Conservation (phyloP, 2,329 filamentous ascomycete genomes). For the Diplodia corticola region DNA sequence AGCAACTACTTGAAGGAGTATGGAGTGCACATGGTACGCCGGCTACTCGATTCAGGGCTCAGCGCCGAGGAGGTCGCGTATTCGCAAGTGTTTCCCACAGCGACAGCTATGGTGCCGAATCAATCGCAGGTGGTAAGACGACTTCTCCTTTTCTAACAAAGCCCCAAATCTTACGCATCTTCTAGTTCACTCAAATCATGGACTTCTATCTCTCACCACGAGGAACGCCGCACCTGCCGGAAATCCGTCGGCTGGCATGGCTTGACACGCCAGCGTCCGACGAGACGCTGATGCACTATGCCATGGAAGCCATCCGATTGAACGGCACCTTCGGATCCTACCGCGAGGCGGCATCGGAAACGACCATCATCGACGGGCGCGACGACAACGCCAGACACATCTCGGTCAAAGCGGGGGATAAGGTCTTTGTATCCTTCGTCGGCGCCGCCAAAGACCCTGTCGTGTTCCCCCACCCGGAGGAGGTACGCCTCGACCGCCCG, state of each 20-base stretch:
- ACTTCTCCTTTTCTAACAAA: background rate
- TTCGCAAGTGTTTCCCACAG: conserved; percentile 68
- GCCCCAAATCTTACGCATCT: background rate
- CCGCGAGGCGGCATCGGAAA: conserved; percentile 53
- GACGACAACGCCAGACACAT: conserved; percentile 39
- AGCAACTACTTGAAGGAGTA: conserved; percentile 58
- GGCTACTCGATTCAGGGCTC: conserved; percentile 63
- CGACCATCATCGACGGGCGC: conserved; percentile 54
- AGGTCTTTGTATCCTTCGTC: conserved; percentile 65
- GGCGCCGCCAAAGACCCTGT: conserved; percentile 36
- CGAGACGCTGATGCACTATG: conserved; percentile 66
- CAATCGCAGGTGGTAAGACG: conserved; percentile 64
- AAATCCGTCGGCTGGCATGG: conserved; percentile 62
- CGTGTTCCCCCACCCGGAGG: conserved; percentile 61
- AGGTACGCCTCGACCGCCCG: conserved; percentile 64
- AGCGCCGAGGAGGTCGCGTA: conserved; percentile 67
- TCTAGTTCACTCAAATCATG: conserved; percentile 68
- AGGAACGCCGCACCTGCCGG: conserved; percentile 51
- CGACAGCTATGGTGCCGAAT: conserved; percentile 66
- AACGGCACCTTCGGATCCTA: conserved; percentile 63
- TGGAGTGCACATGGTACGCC: conserved; percentile 65
- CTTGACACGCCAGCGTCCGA: conserved; percentile 60
- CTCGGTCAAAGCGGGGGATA: conserved; percentile 56
- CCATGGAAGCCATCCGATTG: conserved; percentile 70
- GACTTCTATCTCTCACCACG: conserved; percentile 66